phyloP scores from a whole-genome alignment of 2,329 filamentous ascomycete genomes.

The Alternaria angustiovoidea region DNA sequence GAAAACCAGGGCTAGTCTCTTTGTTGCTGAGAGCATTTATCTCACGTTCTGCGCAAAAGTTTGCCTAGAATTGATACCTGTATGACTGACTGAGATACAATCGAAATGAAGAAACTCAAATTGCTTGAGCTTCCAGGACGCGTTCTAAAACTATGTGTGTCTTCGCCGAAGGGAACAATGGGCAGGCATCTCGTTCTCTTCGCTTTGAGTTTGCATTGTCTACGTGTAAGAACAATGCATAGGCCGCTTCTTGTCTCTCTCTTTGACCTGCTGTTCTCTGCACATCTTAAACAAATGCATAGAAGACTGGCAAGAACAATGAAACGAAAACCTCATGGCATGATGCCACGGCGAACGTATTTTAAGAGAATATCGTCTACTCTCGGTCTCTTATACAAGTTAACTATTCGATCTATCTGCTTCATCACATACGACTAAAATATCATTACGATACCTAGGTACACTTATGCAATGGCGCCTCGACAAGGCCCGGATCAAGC shows the following conservation, averaged over 20 bases:
- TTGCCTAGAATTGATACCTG: neutral
- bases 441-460: too few relatives aligned
- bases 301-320: too few relatives aligned
- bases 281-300: neutral
- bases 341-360: too few relatives aligned
- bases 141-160: neutral
- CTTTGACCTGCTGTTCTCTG: neutral
- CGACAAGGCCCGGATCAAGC: too few relatives aligned
- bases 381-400: too few relatives aligned
- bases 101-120: neutral
- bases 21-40: neutral
- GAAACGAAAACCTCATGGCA: too few relatives aligned
- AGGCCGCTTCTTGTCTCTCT: accelerated
- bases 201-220: neutral
- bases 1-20: neutral
- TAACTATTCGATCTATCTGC: accelerated
- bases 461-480: too few relatives aligned
- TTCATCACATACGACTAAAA: too few relatives aligned
- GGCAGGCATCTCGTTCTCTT: neutral
- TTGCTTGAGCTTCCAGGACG: neutral
- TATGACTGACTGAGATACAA: neutral
- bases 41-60: neutral
- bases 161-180: neutral
- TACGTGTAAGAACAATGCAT: neutral
- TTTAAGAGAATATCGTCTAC: too few relatives aligned